A percentile compares a stretch with the other conserved stretches of the same genome.
These are phyloP conservation scores for Epichloe glyceriae DNA, from an alignment of 2,329 filamentous ascomycete genomes.

Conservation along the genomic window DNA sequence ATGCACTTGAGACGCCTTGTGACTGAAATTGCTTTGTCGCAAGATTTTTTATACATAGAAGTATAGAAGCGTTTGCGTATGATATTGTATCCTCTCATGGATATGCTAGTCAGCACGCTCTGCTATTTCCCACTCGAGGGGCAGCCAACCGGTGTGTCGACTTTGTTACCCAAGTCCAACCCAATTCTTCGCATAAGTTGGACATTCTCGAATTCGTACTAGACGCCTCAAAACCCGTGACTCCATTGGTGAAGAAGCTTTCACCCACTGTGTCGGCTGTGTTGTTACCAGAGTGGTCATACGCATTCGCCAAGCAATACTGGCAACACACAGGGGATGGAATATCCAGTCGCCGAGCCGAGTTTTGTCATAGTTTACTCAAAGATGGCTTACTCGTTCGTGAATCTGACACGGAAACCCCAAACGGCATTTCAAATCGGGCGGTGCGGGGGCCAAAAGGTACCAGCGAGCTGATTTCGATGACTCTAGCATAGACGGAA, in stretches of 20 bases:
- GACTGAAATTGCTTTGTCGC: background rate
- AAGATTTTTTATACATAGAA: conserved; percentile 85
- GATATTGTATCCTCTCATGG: conserved; percentile 56
- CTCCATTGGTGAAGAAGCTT: conserved; percentile 39
- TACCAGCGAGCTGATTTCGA: conserved; percentile 49
- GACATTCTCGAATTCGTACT: conserved; percentile 51
- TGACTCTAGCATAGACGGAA: conserved; percentile 11
- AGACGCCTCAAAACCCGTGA: conserved; percentile 36
- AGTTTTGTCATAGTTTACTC: conserved; percentile 72
- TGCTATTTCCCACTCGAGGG: conserved; percentile 66
- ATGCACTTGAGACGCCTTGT: background rate
- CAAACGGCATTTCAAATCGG: conserved; percentile 20
- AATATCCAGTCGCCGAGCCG: conserved; percentile 77
- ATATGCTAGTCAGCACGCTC: conserved; percentile 49
- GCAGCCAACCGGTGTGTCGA: conserved; percentile 60
- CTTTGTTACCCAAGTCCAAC: conserved; percentile 52
- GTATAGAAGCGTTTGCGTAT: conserved; percentile 59
- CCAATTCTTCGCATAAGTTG: conserved; percentile 34
- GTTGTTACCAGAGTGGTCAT: conserved; percentile 54
- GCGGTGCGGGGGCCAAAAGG: conserved; percentile 58
- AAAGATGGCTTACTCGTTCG: conserved; percentile 48
- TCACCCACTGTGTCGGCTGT: conserved; percentile 55
- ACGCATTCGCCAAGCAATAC: conserved; percentile 72
- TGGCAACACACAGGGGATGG: conserved; percentile 97
- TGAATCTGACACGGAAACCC: conserved; percentile 14